A percentile compares a stretch with the other conserved stretches of the same genome.
Evolutionary conservation across 2,329 filamentous ascomycete genomes (phyloP).

Genomic region (Nemania sp.): DNA sequence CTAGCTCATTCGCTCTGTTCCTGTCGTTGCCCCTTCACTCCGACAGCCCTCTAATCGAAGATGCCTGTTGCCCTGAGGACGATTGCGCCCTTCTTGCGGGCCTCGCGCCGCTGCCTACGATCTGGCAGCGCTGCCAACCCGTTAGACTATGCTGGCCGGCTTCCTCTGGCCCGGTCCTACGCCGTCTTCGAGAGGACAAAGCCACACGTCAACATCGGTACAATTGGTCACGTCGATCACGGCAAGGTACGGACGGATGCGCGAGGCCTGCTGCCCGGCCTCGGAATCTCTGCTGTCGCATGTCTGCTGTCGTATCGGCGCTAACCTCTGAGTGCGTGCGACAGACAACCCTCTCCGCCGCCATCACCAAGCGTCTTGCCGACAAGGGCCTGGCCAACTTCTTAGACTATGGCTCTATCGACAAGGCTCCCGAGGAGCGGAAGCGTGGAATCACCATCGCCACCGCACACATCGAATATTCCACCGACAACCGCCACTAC

Average conservation of each 20-base stretch:
- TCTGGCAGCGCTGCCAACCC: constrained; percentile 73
- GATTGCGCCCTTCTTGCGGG: constrained; percentile 78
- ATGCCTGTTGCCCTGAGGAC: constrained; percentile 85
- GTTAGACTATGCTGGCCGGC: constrained; percentile 70
- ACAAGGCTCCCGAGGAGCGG: constrained; percentile 98
- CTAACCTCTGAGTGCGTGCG: constrained; percentile 14
- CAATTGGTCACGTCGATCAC: constrained; percentile 99
- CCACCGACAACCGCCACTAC: constrained; percentile 93
- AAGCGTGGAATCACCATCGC: constrained; percentile 99
- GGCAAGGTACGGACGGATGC: constrained; percentile 75
- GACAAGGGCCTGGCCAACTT: constrained; percentile 93
- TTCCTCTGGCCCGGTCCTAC: constrained; percentile 69
- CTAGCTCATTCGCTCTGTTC: constrained; percentile 14
- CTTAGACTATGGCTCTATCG: constrained; percentile 96
- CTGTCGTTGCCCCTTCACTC: constrained; percentile 14
- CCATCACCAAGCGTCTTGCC: constrained; percentile 97
- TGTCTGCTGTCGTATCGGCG: neutral
- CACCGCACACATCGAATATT: constrained; percentile 97
- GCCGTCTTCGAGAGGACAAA: constrained; percentile 84
- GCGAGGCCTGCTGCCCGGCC: neutral
- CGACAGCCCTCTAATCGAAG: constrained; percentile 44
- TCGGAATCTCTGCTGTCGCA: neutral
- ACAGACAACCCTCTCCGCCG: constrained; percentile 95
- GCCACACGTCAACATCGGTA: constrained; percentile 99
- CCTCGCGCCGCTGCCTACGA: constrained; percentile 75